A percentile compares a stretch with the other conserved stretches of the same genome.
phyloP scores from a whole-genome alignment of 768 basidiomycete genomes.

The Leccinum barrowsii region DNA sequence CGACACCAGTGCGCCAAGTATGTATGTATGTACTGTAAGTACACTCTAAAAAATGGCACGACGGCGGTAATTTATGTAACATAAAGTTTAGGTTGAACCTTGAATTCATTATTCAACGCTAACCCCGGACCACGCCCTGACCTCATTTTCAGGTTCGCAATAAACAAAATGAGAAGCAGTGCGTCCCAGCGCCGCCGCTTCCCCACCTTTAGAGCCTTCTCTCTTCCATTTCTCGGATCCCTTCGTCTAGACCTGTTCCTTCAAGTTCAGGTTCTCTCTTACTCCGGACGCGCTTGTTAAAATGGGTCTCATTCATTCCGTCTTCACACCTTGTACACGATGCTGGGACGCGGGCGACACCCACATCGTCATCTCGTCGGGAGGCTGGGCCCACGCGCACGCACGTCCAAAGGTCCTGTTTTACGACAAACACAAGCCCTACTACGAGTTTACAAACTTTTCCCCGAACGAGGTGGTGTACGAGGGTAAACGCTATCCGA shows the following conservation, averaged over 20 bases:
- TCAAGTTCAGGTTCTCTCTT: neutral
- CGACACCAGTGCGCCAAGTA: no score
- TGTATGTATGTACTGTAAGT: no score
- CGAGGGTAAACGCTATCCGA: constrained; percentile 62
- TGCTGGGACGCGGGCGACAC: constrained; percentile 29
- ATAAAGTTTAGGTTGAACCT: neutral
- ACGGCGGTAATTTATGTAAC: neutral
- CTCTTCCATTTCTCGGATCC: neutral
- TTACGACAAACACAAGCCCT: constrained; percentile 60
- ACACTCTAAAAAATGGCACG: no score
- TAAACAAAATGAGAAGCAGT: neutral
- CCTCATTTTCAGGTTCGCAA: constrained; percentile 10
- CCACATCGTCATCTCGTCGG: constrained; percentile 26
- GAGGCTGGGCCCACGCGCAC: constrained; percentile 24
- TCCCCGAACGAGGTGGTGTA: constrained; percentile 66
- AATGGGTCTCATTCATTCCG: constrained; percentile 21
- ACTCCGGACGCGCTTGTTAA: neutral
- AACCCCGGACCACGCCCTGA: constrained; percentile 5
- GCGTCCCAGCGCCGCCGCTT: constrained; percentile 7
- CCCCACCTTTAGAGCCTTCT: neutral
- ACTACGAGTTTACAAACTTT: constrained; percentile 74
- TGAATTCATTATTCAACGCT: neutral
- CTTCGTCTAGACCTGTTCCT: neutral
- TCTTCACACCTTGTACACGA: constrained; percentile 14
- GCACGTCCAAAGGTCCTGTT: constrained; percentile 44